Percentiles rank a stretch among this genome's conserved stretches.
phyloP scores from a whole-genome alignment of 129 eudicot genomes.

The Sambucus nigra region DNA sequence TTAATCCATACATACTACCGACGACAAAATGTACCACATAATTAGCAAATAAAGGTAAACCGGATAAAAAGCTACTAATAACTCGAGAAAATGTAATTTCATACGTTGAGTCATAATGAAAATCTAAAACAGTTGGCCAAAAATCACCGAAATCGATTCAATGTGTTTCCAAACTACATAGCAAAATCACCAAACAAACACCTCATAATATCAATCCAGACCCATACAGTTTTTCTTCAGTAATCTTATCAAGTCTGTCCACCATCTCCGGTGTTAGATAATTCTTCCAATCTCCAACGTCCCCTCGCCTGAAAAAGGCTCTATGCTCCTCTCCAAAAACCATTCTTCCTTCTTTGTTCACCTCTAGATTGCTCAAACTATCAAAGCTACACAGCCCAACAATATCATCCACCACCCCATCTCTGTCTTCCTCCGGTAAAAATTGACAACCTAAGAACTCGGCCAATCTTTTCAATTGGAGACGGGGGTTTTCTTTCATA shows the following conservation, averaged over 20 bases:
- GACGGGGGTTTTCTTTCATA: slow-evolving; percentile 16
- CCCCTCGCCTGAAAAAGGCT: slow-evolving; percentile 15
- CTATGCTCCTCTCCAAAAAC: slow-evolving; percentile 9
- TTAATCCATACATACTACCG: no score
- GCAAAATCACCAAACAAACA: no score
- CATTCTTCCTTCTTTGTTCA: slow-evolving; percentile 26
- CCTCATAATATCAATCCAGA: slow-evolving; percentile 8
- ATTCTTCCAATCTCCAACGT: slow-evolving; percentile 27
- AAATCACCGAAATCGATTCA: no score
- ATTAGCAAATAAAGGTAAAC: no score
- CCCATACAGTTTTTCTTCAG: slow-evolving; percentile 1
- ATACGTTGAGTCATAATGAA: no score
- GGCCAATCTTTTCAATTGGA: slow-evolving; percentile 21
- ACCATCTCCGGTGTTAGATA: slow-evolving; percentile 15
- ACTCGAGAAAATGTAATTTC: no score
- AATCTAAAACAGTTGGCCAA: no score
- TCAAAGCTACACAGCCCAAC: slow-evolving; percentile 33
- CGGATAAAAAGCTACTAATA: no score
- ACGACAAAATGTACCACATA: no score
- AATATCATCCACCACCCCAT: slow-evolving; percentile 21
- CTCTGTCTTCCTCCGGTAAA: slow-evolving; percentile 18
- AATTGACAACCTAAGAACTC: slow-evolving; percentile 35
- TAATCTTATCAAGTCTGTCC: slow-evolving; percentile 11
- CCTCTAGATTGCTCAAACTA: slow-evolving; percentile 25
- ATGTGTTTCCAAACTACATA: no score